Evolutionary conservation across 164 flowering plant species (phyloP).

Genomic region (Magnolia officinalis): DNA sequence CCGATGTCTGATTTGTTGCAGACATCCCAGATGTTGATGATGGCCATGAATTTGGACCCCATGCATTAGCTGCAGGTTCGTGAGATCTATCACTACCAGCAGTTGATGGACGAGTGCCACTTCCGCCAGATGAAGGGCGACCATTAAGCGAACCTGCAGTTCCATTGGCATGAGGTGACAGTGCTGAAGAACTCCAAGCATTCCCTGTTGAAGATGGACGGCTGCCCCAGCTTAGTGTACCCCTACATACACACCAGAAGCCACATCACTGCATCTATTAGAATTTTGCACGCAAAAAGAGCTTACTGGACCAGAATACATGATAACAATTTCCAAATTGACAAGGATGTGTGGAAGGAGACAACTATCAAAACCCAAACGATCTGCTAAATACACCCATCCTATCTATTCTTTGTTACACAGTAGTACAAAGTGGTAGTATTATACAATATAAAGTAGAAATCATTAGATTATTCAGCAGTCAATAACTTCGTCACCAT

Average conservation of each 20-base stretch:
- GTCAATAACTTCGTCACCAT: no score
- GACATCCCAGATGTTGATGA: constrained; percentile 85
- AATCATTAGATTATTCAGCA: no score
- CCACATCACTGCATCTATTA: background rate
- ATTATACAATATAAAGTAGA: no score
- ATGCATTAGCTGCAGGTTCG: constrained; percentile 57
- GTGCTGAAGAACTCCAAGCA: constrained; percentile 66
- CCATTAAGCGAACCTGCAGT: constrained; percentile 63
- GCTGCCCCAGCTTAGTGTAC: constrained; percentile 93
- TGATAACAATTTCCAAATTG: background rate
- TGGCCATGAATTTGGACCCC: constrained; percentile 84
- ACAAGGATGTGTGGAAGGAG: background rate
- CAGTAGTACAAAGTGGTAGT: no score
- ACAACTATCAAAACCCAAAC: background rate
- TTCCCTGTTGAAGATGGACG: constrained; percentile 64
- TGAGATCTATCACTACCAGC: constrained; percentile 79
- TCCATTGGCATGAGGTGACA: constrained; percentile 56
- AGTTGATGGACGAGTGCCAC: constrained; percentile 90
- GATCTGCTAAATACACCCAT: background rate
- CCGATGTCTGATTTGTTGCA: constrained; percentile 56
- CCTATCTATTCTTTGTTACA: background rate
- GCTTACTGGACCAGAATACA: no score
- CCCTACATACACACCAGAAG: constrained; percentile 43
- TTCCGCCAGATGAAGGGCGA: constrained; percentile 93
- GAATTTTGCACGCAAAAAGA: background rate